Base-by-base conservation (phyloP, 371 early-diverging fungal genomes). In the Mucor piriformis region DNA sequence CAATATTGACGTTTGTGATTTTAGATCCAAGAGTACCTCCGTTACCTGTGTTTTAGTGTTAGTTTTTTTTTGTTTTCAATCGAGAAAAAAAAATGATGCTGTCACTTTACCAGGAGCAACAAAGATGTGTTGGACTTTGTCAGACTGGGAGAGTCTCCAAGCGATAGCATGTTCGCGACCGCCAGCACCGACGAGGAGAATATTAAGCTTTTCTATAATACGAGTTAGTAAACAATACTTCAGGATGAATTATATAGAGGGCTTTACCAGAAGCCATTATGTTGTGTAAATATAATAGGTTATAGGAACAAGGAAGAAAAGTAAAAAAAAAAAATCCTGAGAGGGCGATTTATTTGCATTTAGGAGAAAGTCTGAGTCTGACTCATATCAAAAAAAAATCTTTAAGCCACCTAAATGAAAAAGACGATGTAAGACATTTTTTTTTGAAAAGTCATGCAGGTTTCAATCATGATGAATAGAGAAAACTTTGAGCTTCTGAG, bases 151-250 rank as follows among this genome's bases (percentile, higher is more conserved):
- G 13, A 98, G 83, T 46, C 88, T 88, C 94, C 95, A 93, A 33
- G 94, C 95, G 57, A 98, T 85, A 61, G 98, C 96, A 70, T 98
- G 96, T 72, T 98, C 98, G 52, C 98, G 93, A 47, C 97, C 98
- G 55, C 98, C 98, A 61, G 89, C 77, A 58, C 98, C 98, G 61
- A 98, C 83, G 42, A 98, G 75, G 61, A 98, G 84, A 48, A 98
- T 85, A 54, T 81, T 86, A 51, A 90, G 78, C 58, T 77, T 81
- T 50, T 84, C 85, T 83, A 70, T 49, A 37, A 16, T 3, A 2
- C n/a, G n/a, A n/a, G n/a, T n/a, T n/a, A n/a, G n/a, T n/a, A n/a
- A n/a, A n/a, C n/a, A n/a, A n/a, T n/a, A n/a, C n/a, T n/a, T n/a
- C n/a, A n/a, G n/a, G n/a, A n/a, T n/a, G n/a, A n/a, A n/a, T n/a